Evolutionary conservation across 768 basidiomycete genomes (phyloP).

Genomic region (Leccinum boreale): DNA sequence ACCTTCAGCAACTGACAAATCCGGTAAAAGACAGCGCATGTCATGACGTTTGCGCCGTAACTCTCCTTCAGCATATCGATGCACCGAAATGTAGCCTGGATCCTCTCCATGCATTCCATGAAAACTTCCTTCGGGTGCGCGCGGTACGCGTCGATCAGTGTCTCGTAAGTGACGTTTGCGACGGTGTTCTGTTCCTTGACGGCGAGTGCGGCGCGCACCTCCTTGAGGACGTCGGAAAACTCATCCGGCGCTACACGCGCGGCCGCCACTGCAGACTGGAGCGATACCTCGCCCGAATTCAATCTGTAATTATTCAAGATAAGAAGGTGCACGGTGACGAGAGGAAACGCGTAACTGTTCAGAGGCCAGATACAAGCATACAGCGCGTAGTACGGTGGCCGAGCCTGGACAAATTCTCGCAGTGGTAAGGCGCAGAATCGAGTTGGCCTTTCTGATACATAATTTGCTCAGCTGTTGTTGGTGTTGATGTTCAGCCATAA

Average conservation of each 20-base stretch:
- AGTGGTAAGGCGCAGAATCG: slow-evolving; percentile 18
- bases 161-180: slow-evolving; percentile 23
- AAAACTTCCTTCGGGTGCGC: slow-evolving; percentile 9
- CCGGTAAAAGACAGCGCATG: slow-evolving; percentile 47
- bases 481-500: not conserved
- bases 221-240: slow-evolving; percentile 25
- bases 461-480: not conserved
- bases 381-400: slow-evolving; percentile 22
- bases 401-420: slow-evolving; percentile 27
- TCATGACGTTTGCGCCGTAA: slow-evolving; percentile 23
- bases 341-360: slow-evolving; percentile 22
- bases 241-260: slow-evolving; percentile 21
- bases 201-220: slow-evolving; percentile 17
- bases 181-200: not conserved
- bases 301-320: slow-evolving; percentile 9
- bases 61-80: slow-evolving; percentile 14
- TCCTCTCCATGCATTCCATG: slow-evolving; percentile 33
- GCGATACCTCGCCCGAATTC: slow-evolving; percentile 26
- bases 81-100: slow-evolving; percentile 25
- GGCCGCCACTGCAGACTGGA: slow-evolving; percentile 21
- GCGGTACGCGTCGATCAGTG: slow-evolving; percentile 30
- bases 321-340: not conserved
- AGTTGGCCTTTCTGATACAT: slow-evolving; percentile 18
- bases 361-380: slow-evolving; percentile 32
- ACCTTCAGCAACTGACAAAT: slow-evolving; percentile 40